Evolutionary conservation across 441 rosid genomes (phyloP), one percentile per base, ranked within the genome.

Genomic region (Isatis lusitanica): DNA sequence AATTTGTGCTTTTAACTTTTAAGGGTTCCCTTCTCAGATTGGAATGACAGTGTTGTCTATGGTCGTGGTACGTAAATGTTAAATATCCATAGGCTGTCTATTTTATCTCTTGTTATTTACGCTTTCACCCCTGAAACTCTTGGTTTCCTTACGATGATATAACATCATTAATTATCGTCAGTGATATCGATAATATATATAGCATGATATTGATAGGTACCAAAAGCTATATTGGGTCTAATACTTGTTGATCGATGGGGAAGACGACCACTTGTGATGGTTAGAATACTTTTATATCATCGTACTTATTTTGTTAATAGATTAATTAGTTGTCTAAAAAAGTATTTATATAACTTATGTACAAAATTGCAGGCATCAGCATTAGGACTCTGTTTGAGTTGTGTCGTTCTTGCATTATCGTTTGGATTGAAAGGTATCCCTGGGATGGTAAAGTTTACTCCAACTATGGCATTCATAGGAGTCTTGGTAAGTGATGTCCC

Each of bases 251-350:
- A 83, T 35, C 83, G 83, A 79, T 79, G 53, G 42, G 89, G 91
- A 70, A 75, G 91, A 68, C 75, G 85, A 51, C 86, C 83, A 4
- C 84, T 87, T 40, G 77, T 87, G 28, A 55, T 83, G 85, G 89
- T 83, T 26, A 38, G 57, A 46, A 17, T 64, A 2, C 31, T 2
- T 18, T 31, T 15, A 38, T 4, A 52, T 16, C 30, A 6, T 26
- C 28, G 24, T 67, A 39, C n/a, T 38, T 8, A 40, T 2, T 47
- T 8, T 26, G 58, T 64, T 66, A 13, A 2, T 17, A 58, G 28
- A 16, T 17, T 58, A 17, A 30, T 10, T 31, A 21, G 9, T 31
- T 47, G 11, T 5, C 7, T 59, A 50, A 39, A 67, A 53, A 52
- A 5, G 10, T 17, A 18, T 36, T 7, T 2, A 46, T 6, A 30